These are phyloP conservation scores for Cicer judaicum DNA, from an alignment of 306 rosid species.

Conservation along the genomic window DNA sequence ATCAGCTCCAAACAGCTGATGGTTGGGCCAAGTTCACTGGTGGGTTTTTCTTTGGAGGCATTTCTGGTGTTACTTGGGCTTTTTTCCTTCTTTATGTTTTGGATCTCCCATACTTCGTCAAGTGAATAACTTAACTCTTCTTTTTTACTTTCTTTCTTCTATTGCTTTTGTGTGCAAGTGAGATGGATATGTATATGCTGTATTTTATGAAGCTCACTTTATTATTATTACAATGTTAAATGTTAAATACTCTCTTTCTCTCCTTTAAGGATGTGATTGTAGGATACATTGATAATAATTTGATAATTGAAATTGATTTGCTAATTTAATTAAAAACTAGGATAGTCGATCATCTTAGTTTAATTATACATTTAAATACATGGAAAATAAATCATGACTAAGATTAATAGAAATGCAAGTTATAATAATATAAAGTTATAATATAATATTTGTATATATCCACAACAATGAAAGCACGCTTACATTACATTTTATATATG, in stretches of 20 bases:
- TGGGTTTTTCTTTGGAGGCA: constrained; percentile 96
- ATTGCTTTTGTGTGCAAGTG: constrained; percentile 30
- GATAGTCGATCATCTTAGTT: neutral
- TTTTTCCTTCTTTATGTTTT: constrained; percentile 76
- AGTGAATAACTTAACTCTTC: constrained; percentile 48
- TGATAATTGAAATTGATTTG: neutral
- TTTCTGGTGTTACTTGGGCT: constrained; percentile 95
- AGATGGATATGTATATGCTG: constrained; percentile 46
- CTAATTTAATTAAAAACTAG: constrained; percentile 1
- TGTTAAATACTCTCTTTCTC: constrained; percentile 30
- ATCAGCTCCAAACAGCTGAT: constrained; percentile 87
- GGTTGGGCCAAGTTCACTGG: constrained; percentile 98
- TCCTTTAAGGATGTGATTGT: neutral
- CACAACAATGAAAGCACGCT: constrained; percentile 8
- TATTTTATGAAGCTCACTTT: constrained; percentile 41
- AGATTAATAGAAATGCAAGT: constrained; percentile 18
- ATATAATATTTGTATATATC: constrained; percentile 10
- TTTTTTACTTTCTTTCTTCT: neutral
- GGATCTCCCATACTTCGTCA: constrained; percentile 82
- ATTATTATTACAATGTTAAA: constrained; percentile 4
- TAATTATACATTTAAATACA: constrained; percentile 39
- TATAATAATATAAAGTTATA: constrained; percentile 10
- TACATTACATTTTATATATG: neutral
- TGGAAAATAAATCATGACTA: constrained; percentile 34
- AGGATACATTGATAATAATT: neutral